A percentile compares a stretch with the other conserved stretches of the same genome.
Conservation (phyloP, 768 basidiomycete genomes). For the Boletus subparvulus region DNA sequence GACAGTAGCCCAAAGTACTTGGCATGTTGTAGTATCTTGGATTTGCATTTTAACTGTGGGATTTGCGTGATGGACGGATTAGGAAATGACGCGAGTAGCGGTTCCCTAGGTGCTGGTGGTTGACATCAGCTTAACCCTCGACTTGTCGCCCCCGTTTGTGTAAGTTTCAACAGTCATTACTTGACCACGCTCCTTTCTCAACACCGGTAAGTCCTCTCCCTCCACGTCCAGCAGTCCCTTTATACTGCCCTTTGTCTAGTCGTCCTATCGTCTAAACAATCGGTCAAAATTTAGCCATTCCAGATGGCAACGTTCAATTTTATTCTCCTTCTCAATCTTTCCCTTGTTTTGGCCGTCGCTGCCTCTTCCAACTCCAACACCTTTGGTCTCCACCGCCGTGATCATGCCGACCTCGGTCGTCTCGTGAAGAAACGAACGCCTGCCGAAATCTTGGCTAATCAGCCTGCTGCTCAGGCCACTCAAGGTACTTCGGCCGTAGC, state of each 20-base stretch:
- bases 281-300: constrained; percentile 6
- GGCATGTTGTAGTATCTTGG: constrained; percentile 6
- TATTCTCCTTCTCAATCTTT: constrained; percentile 63
- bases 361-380: constrained; percentile 48
- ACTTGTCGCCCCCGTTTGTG: background rate
- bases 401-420: constrained; percentile 60
- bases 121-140: constrained; percentile 5
- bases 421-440: constrained; percentile 66
- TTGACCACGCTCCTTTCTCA: constrained; percentile 14
- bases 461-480: constrained; percentile 27
- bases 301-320: constrained; percentile 56
- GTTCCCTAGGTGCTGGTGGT: constrained; percentile 22
- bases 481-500: constrained; percentile 8
- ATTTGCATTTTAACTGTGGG: background rate
- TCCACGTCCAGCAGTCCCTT: background rate
- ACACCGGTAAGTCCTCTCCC: background rate
- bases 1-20: background rate
- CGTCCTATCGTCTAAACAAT: background rate
- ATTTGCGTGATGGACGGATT: constrained; percentile 9
- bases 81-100: constrained; percentile 1
- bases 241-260: background rate
- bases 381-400: constrained; percentile 45
- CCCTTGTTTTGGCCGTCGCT: constrained; percentile 51
- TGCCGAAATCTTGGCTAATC: background rate
- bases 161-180: constrained; percentile 8